Percentiles rank a stretch among this genome's conserved stretches.
Evolutionary conservation across 208 protist genomes (phyloP).

Genomic region (Phytomonas francai): DNA sequence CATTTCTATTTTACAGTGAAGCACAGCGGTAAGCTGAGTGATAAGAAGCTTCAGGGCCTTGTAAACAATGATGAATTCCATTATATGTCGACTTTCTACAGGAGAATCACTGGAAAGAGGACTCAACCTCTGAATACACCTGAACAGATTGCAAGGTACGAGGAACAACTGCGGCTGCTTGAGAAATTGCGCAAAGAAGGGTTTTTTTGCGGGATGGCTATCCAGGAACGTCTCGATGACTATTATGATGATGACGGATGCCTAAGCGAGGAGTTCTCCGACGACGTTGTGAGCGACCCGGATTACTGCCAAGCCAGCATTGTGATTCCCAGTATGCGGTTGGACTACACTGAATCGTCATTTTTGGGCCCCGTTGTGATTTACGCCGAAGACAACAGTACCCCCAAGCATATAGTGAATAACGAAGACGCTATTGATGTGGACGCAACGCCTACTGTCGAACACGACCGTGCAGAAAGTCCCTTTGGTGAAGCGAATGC

Average conservation of each 20-base stretch:
- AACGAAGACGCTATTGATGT: no score
- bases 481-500: no score
- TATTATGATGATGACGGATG: conserved; percentile 51
- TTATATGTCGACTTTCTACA: conserved; percentile 52
- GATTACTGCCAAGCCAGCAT: conserved; percentile 51
- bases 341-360: conserved; percentile 32
- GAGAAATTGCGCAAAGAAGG: conserved; percentile 9
- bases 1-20: conserved; percentile 59
- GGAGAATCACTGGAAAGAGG: conserved; percentile 51
- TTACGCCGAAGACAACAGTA: no score
- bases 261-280: conserved; percentile 36
- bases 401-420: no score
- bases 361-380: no score
- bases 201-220: conserved; percentile 54
- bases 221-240: conserved; percentile 33
- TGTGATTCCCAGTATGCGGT: conserved; percentile 36
- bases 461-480: no score
- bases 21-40: conserved; percentile 48
- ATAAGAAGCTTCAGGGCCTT: conserved; percentile 53
- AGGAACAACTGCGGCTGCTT: conserved; percentile 11
- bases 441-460: no score
- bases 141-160: conserved; percentile 33
- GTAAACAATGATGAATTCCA: conserved; percentile 49
- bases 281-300: conserved; percentile 27
- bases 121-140: conserved; percentile 55